Evolutionary conservation across 768 basidiomycete genomes (phyloP), one percentile per base, ranked within the genome.

Genomic region (Suillus decipiens): DNA sequence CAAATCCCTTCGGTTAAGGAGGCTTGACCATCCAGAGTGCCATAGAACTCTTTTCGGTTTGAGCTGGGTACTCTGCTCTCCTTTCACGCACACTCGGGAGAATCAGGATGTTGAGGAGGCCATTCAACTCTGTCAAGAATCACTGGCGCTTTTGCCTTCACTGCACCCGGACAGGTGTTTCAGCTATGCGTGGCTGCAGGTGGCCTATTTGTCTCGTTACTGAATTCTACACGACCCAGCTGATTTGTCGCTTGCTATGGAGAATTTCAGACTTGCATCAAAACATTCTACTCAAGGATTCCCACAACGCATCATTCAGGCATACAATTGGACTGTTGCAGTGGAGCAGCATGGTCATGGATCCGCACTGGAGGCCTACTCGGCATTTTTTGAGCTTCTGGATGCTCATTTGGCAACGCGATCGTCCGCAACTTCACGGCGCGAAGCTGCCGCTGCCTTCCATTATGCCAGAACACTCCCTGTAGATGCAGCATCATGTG

Each of bases 261-360:
- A 34, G 39, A 77, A 51, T 54, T 78, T 12, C 60, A 75, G n/a
- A 63, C 39, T n/a, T 70, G 72, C 33, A 65, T 79, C 37, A 61
- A 0, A 3, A 1, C 43, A 45, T 4, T n/a, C 43, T 2, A 45
- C 43, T 22, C n/a, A 45, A 0, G 41, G 42, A 1, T 41, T 39
- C 1, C 50, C n/a, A 6, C 1, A 5, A 1, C 63, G 56, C 11
- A 39, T 64, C 12, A 0, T 36, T 36, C 10, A 8, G 5, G 37
- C 14, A 39, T 14, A 14, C 14, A 5, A 39, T 5, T 64, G 63
- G 63, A 19, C 22, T 6, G 0, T 8, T 8, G 10, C 47, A 28
- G 63, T 51, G 0, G 63, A 64, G 34, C 0, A 50, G 8, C 22
- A 28, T 37, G 5, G 11, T 3, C 63, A 64, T 19, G 14, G 8